phyloP scores from a whole-genome alignment of 2,329 filamentous ascomycete genomes.

The Cladosporium halotolerans region DNA sequence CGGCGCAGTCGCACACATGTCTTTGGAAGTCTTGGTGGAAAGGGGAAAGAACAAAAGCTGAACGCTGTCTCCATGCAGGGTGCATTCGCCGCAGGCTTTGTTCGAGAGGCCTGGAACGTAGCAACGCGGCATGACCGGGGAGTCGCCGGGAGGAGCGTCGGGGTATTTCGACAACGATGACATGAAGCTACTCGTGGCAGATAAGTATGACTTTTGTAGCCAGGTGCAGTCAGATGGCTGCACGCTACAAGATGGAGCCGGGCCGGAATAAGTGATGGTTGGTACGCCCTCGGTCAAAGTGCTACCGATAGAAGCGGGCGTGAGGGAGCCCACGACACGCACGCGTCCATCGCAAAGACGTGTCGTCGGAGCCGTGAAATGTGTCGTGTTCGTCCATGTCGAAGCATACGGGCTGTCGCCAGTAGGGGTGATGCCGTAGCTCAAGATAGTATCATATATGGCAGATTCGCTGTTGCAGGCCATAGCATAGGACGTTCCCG shows the following conservation, averaged over 20 bases:
- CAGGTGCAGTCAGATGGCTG: slow-evolving; percentile 5
- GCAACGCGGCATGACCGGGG: neutral
- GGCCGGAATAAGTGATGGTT: slow-evolving; percentile 3
- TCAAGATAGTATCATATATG: slow-evolving; percentile 3
- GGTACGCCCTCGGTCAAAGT: neutral
- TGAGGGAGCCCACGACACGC: slow-evolving; percentile 5
- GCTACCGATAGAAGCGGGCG: neutral
- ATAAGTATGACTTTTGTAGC: slow-evolving; percentile 1
- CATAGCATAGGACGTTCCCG: slow-evolving; percentile 4
- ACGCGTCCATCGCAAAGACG: slow-evolving; percentile 5
- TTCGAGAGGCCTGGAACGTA: neutral
- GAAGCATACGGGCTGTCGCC: neutral
- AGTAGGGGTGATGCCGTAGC: slow-evolving; percentile 5
- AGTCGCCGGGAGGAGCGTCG: slow-evolving; percentile 1
- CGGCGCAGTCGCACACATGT: slow-evolving; percentile 6
- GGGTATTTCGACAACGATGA: slow-evolving; percentile 1
- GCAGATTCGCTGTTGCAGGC: slow-evolving; percentile 1
- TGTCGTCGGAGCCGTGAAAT: slow-evolving; percentile 1
- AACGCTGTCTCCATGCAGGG: neutral
- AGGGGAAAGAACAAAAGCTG: slow-evolving; percentile 8
- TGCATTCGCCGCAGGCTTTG: slow-evolving; percentile 7
- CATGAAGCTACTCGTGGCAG: neutral
- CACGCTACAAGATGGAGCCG: slow-evolving; percentile 6
- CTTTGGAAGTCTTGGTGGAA: neutral
- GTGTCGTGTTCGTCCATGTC: slow-evolving; percentile 1